phyloP scores from a whole-genome alignment of 1,284 basidiomycete genomes.

The Rhodotorula sp. region DNA sequence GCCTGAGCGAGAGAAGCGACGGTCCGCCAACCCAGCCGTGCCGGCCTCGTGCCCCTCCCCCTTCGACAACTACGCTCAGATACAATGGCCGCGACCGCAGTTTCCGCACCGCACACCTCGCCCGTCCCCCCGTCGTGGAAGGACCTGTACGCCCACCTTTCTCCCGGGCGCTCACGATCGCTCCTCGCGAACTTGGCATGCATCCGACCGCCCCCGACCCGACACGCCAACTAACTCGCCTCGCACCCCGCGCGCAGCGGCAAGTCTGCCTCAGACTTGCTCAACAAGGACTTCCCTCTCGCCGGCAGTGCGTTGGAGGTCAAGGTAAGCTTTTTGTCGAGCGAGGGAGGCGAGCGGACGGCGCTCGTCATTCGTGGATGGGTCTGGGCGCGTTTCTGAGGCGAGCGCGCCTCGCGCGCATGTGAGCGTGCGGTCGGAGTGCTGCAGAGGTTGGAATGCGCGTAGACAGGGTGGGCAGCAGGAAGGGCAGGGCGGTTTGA shows the following conservation, averaged over 20 bases:
- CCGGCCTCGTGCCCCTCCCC: too few relatives aligned
- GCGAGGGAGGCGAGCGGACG: too few relatives aligned
- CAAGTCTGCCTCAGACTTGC: conserved; percentile 93
- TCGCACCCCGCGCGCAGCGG: conserved; percentile 52
- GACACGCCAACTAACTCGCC: not conserved
- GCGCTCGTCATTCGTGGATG: conserved; percentile 2
- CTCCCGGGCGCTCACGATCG: not conserved
- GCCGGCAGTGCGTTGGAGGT: conserved; percentile 57
- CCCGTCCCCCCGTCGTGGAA: conserved; percentile 23
- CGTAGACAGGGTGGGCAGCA: too few relatives aligned
- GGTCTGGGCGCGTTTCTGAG: too few relatives aligned
- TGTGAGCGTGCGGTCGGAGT: too few relatives aligned
- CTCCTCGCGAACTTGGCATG: too few relatives aligned
- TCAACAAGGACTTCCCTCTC: conserved; percentile 91
- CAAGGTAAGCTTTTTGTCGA: conserved; percentile 28
- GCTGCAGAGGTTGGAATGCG: too few relatives aligned
- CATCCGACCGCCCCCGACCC: not conserved
- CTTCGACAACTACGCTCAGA: too few relatives aligned
- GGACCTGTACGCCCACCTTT: conserved; percentile 15
- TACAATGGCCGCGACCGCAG: not conserved
- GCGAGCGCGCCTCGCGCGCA: too few relatives aligned
- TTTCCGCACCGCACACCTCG: not conserved
- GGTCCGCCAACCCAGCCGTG: too few relatives aligned
- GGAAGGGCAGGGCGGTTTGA: too few relatives aligned
- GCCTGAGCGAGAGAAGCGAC: too few relatives aligned